Base-by-base conservation (phyloP, 345 rosid genomes). In the Noccaea caerulescens region DNA sequence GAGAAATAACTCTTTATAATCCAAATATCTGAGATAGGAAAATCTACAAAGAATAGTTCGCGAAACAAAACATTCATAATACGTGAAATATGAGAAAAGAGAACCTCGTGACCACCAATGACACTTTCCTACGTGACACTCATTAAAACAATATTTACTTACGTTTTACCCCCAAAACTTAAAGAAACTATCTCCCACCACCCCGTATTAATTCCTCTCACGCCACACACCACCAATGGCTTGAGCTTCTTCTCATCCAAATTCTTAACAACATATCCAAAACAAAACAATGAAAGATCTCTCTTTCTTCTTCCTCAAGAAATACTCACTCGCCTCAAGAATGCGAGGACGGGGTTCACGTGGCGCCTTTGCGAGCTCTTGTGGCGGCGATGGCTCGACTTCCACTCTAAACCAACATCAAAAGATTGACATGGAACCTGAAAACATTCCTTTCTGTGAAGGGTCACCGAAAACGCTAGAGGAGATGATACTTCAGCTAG, bases 401-500 rank as follows among this genome's bases (percentile, higher is more conserved):
- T 87, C 94, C 7, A 92, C 88, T 5, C 84, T 91, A 68, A 73
- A 84, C 73, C 96, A 84, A 23, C 55, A 55, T 37, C 72, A 76
- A 41, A 76, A 16, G 7, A 70, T 8, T 32, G 72, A 76, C 6
- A 53, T 56, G 23, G 58, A 51, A 62, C 74, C 73, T 61, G 76
- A 72, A 20, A 30, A 52, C 53, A 44, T 68, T 6, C 65, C 83
- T 39, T 66, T 79, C 0, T 9, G 37, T 37, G 38, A 32, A 14
- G 70, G 49, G 12, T 76, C 84, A 8, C 79, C 80, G 45, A 58
- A 11, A 66, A 92, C 95, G 1, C 62, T 92, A 34, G 98, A 90
- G 78, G 88, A 93, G 65, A 87, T 93, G 98, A 88, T 93, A 64
- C 33, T 87, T 68, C 91, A 85, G 79, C 80, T 93, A 4, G 93